Conservation (phyloP, 495 filamentous ascomycete genomes). For the Lasiosphaeria miniovina region DNA sequence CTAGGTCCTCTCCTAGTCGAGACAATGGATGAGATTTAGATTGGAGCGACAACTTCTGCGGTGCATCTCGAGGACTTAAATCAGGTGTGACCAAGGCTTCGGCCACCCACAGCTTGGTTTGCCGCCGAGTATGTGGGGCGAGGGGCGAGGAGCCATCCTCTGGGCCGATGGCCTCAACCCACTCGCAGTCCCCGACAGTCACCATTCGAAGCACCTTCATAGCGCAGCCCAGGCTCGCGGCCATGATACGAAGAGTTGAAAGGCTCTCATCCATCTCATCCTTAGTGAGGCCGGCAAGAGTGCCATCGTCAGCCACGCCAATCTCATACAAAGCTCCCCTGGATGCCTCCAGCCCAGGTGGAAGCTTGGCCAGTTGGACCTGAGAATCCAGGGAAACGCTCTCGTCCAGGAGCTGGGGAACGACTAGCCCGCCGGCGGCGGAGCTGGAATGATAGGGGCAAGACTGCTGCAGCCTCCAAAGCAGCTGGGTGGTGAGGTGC, state of each 20-base stretch:
- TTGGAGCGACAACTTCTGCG: conserved; percentile 2
- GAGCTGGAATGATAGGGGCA: conserved; percentile 82
- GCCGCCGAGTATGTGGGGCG: conserved; percentile 21
- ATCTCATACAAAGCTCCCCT: conserved; percentile 94
- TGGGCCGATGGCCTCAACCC: conserved; percentile 38
- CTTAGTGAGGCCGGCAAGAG: conserved; percentile 80
- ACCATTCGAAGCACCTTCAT: conserved; percentile 83
- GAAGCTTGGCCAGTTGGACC: conserved; percentile 58
- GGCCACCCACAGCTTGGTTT: conserved; percentile 76
- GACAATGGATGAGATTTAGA: conserved; percentile 8
- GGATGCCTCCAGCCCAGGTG: conserved; percentile 86
- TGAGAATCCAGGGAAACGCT: conserved; percentile 49
- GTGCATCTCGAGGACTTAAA: conserved; percentile 24
- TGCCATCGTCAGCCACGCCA: conserved; percentile 91
- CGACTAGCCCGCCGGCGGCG: conserved; percentile 59
- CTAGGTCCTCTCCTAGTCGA: conserved; percentile 17
- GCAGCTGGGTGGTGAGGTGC: conserved; percentile 87
- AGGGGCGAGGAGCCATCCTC: conserved; percentile 6
- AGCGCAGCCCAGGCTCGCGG: conserved; percentile 81
- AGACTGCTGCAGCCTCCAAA: conserved; percentile 94
- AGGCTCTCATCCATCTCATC: conserved; percentile 93
- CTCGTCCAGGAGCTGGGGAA: conserved; percentile 70
- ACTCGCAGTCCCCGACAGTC: conserved; percentile 83
- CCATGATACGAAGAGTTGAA: conserved; percentile 80
- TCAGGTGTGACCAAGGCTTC: conserved; percentile 62